Evolutionary conservation across 1,284 basidiomycete species (phyloP).

Genomic region (Malassezia arunalokei): DNA sequence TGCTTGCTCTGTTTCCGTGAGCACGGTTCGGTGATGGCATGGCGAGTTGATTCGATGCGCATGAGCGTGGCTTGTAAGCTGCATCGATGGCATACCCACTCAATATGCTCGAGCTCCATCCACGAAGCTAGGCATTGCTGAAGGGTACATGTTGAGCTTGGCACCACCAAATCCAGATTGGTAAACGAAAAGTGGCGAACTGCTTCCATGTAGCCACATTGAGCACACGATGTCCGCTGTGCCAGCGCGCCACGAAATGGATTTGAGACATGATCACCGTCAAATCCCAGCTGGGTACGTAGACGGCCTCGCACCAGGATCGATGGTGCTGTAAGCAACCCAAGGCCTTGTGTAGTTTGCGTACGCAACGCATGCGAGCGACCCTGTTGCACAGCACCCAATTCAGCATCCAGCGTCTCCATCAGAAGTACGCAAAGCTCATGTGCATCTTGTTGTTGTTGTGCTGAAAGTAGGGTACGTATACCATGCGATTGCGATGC

Average conservation of each 20-base stretch:
- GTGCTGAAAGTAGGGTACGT: constrained; percentile 33
- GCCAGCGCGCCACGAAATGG: constrained; percentile 20
- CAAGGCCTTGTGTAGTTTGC: constrained; percentile 15
- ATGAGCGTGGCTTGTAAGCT: constrained; percentile 23
- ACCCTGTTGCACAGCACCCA: constrained; percentile 19
- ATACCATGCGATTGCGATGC: constrained; percentile 25
- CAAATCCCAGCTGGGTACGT: constrained; percentile 2
- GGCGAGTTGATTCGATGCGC: constrained; percentile 1
- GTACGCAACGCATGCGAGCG: constrained; percentile 9
- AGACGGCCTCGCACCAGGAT: background rate
- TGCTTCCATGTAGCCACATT: constrained; percentile 42
- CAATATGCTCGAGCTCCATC: constrained; percentile 36
- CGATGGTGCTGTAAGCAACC: constrained; percentile 22
- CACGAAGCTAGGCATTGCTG: constrained; percentile 32
- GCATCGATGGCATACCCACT: constrained; percentile 44
- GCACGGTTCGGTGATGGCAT: background rate
- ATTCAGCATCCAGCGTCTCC: constrained; percentile 34
- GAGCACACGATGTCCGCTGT: constrained; percentile 36
- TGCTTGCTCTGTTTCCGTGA: background rate
- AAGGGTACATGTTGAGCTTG: constrained; percentile 25
- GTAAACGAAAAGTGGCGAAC: constrained; percentile 32
- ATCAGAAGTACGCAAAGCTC: constrained; percentile 40
- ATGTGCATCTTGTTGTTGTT: constrained; percentile 45
- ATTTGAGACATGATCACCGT: constrained; percentile 15
- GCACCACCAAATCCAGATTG: constrained; percentile 34